phyloP scores from a whole-genome alignment of 2,329 filamentous ascomycete genomes.

The Zymoseptoria crescenta region DNA sequence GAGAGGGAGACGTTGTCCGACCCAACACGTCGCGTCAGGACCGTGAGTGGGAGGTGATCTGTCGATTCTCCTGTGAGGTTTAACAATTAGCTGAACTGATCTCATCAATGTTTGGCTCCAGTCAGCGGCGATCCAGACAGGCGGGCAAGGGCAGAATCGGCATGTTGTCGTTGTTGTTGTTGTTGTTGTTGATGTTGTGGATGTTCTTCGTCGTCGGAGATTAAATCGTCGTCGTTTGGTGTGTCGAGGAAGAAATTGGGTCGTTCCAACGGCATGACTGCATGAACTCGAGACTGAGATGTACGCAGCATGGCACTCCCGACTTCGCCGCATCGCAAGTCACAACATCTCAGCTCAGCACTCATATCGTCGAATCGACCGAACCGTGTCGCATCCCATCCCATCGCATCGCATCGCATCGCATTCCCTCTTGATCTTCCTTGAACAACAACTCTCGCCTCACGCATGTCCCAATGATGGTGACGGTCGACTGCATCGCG shows the following conservation, averaged over 20 bases:
- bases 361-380: background rate
- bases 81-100: background rate
- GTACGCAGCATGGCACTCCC: background rate
- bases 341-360: background rate
- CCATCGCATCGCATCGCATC: too few relatives aligned
- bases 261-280: background rate
- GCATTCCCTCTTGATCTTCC: too few relatives aligned
- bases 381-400: too few relatives aligned
- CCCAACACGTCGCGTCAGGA: background rate
- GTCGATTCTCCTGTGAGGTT: background rate
- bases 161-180: background rate
- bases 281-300: background rate
- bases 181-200: too few relatives aligned
- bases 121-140: background rate
- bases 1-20: background rate
- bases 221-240: background rate
- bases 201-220: background rate
- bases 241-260: background rate
- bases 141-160: background rate
- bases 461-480: slow-evolving; percentile 13
- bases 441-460: background rate
- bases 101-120: background rate
- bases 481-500: slow-evolving; percentile 7
- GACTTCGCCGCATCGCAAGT: background rate
- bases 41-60: too few relatives aligned